Base-by-base conservation (phyloP, 106 monocot species). In the Acanthochlamys bracteata region DNA sequence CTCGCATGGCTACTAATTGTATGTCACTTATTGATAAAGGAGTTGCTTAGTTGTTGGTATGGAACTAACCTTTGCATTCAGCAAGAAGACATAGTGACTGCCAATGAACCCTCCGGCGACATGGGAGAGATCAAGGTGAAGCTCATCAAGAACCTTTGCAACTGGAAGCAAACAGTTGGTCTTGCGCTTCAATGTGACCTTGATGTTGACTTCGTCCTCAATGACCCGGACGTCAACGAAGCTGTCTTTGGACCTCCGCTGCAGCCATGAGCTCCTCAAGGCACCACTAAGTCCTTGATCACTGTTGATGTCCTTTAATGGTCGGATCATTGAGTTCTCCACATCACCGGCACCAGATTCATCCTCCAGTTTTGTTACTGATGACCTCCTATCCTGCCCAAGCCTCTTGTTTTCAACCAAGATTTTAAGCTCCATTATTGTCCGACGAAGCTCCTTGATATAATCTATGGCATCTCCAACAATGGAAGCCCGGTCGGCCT, bases 141-240 rank as follows among this genome's bases (percentile, higher is more conserved):
- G 84, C 60, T 98, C 92, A 4, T 98, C 83, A 0, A 98, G 60
- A 11, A 65, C 85, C 64, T 79, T 89, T 3, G 92, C 78, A 0
- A 75, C 79, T 39, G 68, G 52, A 22, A 92, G 75, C 74, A 98
- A 71, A 61, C 87, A 80, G 24, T 75, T 77, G 45, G 66, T 20
- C 69, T 77, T 92, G 77, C 79, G 92, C 75, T 80, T 92, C 66
- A 79, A 78, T 1, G 78, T 89, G 22, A 98, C 49, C 79, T 89
- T 98, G 71, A 98, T 66, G 58, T 92, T 92, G 25, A 83, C 91
- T 47, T 98, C 98, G 53, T 92, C 88, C 10, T 98, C 98, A 24
- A 98, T 78, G 42, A 98, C 88, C n/a, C 92, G 78, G 14, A 98
- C 88, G 59, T 92, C 98, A 2, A 98, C 83, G 53, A 73, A 57